Base-by-base conservation (phyloP, 2,329 filamentous ascomycete species). In the Gremmenia infestans region DNA sequence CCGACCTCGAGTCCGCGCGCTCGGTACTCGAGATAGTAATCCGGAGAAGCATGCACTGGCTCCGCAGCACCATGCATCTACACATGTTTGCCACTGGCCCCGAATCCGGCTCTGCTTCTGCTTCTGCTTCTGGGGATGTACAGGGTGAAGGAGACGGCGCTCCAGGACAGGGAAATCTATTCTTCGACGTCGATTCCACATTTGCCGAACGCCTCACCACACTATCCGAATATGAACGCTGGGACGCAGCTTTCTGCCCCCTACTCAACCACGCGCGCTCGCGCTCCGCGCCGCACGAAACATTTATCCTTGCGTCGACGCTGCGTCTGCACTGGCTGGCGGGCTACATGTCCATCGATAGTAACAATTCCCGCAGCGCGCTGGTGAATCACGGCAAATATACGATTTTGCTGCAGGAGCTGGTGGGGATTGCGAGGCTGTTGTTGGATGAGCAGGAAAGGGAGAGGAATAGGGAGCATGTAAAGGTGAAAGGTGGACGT, bases 11-110 rank as follows among this genome's bases (percentile, higher is more conserved):
- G 17, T 52, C 62, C 23, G 62, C 62, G 25, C 52, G 57, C 23
- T 37, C 32, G 14, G 19, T 57, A 17, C 40, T 65, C 32, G 63
- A 65, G 36, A 25, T 58, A 5, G 55, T 65, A 3, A 63, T 64
- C n/a, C 43, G 54, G 40, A 57, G 61, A 42, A 64, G 60, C 17
- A 63, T 65, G 59, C 58, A 63, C 45, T 65, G 62, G 62, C 39
- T 65, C 25, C 58, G 60, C 8, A 61, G 60, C 35, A 64, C 61
- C 8, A 61, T 63, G 52, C 63, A 60, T 43, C 28, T 61, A 7
- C 62, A 62, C 46, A 60, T 58, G 35, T 63, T 64, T 22, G 56
- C 59, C 2, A 32, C 28, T 9, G 28, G 28, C 2, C 9, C 28
- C 3, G 22, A 22, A 22, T 22, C 22, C 22, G 22, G 22, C 22